Base-by-base conservation (phyloP, 306 rosid genomes). In the Cicer arietinum region DNA sequence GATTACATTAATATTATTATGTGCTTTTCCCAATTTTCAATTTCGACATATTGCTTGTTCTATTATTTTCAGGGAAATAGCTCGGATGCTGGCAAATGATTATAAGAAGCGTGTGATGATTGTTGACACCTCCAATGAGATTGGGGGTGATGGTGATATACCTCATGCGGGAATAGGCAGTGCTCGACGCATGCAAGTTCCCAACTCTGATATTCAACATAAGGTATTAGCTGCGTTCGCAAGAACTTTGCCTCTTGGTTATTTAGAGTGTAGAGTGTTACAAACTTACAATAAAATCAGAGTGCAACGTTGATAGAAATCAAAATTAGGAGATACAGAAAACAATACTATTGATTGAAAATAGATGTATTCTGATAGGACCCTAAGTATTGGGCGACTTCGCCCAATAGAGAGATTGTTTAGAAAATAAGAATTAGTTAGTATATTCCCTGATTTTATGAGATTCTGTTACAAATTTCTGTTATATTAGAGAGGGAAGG, bases 101-200 rank as follows among this genome's bases (percentile, higher is more conserved):
- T 90, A 74, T 83, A 82, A 87, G 71, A 91, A 91, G 85, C 96
- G 97, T 71, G 98, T 94, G 46, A 94, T 94, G 98, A 94, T 94
- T 83, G 97, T 94, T 54, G 97, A 94, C 88, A 94, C 98, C 65
- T 94, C 97, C 57, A 94, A 94, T 85, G 98, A 94, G 86, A 94
- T 94, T 76, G 98, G 97, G 65, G 98, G 98, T 43, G 98, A 91
- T 85, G 98, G 98, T 22, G 98, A 94, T 79, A 94, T 94, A 85
- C 98, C 97, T 67, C 98, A 94, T 78, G 80, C 88, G 45, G 96
- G 98, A 81, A 94, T 94, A 79, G 98, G 98, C 67, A 81, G 72
- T 82, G 98, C 98, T 48, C 94, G 97, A 9, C 94, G 96, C 41
- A 94, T 94, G 98, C 98, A 94, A 81, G 98, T 94, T 62, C 96